A percentile compares a stretch with the other conserved stretches of the same genome.
phyloP scores from a whole-genome alignment of 768 basidiomycete genomes.

The Tricholoma furcatifolium region DNA sequence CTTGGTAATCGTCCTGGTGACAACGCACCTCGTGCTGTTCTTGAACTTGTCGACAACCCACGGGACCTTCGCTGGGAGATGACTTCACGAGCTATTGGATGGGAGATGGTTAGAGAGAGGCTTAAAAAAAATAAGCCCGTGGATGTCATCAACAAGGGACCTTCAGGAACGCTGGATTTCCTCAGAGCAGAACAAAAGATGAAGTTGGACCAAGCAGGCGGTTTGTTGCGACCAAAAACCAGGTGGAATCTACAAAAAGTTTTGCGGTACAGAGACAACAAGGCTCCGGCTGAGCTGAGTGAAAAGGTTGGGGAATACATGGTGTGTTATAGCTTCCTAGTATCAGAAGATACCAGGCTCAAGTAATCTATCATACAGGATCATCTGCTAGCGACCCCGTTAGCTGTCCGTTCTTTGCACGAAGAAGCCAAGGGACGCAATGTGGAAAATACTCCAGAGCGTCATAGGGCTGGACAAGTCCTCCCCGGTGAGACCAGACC shows the following conservation, averaged over 20 bases:
- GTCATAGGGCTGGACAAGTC: slow-evolving; percentile 51
- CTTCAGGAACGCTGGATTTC: slow-evolving; percentile 41
- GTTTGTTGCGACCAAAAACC: slow-evolving; percentile 59
- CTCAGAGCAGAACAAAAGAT: slow-evolving; percentile 49
- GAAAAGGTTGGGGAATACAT: slow-evolving; percentile 63
- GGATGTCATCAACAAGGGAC: slow-evolving; percentile 51
- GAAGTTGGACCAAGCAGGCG: slow-evolving; percentile 32
- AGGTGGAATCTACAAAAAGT: slow-evolving; percentile 77
- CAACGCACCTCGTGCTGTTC: slow-evolving; percentile 87
- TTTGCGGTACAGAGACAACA: slow-evolving; percentile 53
- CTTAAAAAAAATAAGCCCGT: slow-evolving; percentile 44
- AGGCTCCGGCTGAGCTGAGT: slow-evolving; percentile 47
- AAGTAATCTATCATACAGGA: slow-evolving; percentile 43
- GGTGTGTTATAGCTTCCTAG: slow-evolving; percentile 41
- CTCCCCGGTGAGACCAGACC: slow-evolving; percentile 57
- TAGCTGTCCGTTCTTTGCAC: slow-evolving; percentile 46
- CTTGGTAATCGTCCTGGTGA: slow-evolving; percentile 90
- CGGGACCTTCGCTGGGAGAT: slow-evolving; percentile 86
- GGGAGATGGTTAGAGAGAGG: slow-evolving; percentile 69
- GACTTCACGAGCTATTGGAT: slow-evolving; percentile 83
- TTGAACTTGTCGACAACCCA: slow-evolving; percentile 95
- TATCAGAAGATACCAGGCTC: slow-evolving; percentile 5
- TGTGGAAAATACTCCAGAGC: slow-evolving; percentile 26
- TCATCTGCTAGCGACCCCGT: slow-evolving; percentile 62
- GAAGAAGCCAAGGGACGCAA: slow-evolving; percentile 42